Base-by-base conservation (phyloP, 371 early-diverging fungal genomes). In the Choanephora cucurbitarum region DNA sequence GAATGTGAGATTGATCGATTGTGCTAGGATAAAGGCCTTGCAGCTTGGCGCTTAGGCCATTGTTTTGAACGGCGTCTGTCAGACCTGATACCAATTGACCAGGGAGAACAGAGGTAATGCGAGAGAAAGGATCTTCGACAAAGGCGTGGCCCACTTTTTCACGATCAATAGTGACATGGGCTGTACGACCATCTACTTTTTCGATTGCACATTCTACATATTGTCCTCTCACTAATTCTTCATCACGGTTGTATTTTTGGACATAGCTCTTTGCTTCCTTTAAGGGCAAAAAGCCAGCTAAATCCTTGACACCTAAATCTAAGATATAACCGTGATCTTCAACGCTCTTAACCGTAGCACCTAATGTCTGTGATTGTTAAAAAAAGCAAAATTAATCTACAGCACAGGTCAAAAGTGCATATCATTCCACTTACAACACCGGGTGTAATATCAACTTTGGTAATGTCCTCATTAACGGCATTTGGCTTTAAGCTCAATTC, bases 281-380 rank as follows among this genome's bases (percentile, higher is more conserved):
- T 28, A 75, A 75, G 46, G 85, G 77, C 45, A 91, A 74, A 62
- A 92, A 92, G 10, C 85, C 90, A 31, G 80, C 70, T 18, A 85
- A 47, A 19, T 79, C 83, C 14, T 76, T 70, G 46, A 92, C 73
- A 44, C 94, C 94, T 32, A 86, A 58, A 14, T 79, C 78, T n/a
- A 94, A 57, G 50, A 90, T 67, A 57, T 91, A 91, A 37, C 94
- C 94, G 58, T 89, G 93, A 72, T 92, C 94, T 68, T 94, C 92
- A 13, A 85, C 79, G 57, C 85, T 84, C 48, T 73, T 56, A 8
- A 92, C 81, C n/a, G 82, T 64, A 11, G 84, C 91, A 17, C 81
- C 61, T 33, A 92, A 55, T 15, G 77, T 61, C 87, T 88, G 69
- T 46, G 32, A 55, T 51, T 7, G 23, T 17, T 13, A 21, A 55